These are phyloP conservation scores for Dictyostelium brefeldianum DNA, from an alignment of 78 protist genomes.

Conservation along the genomic window DNA sequence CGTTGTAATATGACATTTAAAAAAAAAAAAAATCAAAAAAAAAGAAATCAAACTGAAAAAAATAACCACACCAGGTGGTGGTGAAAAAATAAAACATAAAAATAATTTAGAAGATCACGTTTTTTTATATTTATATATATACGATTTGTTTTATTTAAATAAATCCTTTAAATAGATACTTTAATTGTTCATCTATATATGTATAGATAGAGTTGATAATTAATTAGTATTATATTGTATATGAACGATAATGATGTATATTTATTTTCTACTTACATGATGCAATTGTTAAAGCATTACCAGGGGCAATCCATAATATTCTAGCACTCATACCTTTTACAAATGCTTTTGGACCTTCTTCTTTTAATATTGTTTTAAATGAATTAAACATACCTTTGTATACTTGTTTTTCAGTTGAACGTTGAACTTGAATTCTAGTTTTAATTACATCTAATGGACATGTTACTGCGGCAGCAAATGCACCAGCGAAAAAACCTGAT, in stretches of 20 bases:
- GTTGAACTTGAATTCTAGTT: slow-evolving; percentile 82
- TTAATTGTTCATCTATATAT: slow-evolving; percentile 31
- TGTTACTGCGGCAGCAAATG: slow-evolving; percentile 85
- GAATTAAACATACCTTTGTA: slow-evolving; percentile 62
- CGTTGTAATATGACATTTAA: background rate
- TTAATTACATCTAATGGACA: slow-evolving; percentile 89
- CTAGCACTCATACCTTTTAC: slow-evolving; percentile 84
- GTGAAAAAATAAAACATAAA: no score
- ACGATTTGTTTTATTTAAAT: background rate
- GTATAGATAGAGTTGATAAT: background rate
- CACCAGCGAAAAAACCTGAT: slow-evolving; percentile 82
- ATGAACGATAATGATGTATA: background rate
- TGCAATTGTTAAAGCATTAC: slow-evolving; percentile 86
- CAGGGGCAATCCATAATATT: slow-evolving; percentile 87
- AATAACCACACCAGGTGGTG: no score
- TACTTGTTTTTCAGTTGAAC: slow-evolving; percentile 5
- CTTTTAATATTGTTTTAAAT: slow-evolving; percentile 56
- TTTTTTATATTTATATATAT: background rate
- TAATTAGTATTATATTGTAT: no score
- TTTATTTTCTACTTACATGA: slow-evolving; percentile 79
- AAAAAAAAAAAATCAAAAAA: background rate
- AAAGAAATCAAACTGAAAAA: background rate
- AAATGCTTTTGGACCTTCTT: slow-evolving; percentile 83
- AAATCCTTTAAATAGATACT: slow-evolving; percentile 27
- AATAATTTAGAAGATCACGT: background rate